phyloP scores from a whole-genome alignment of 192 early-diverging fungal genomes.

The Backusella psychrophila region DNA sequence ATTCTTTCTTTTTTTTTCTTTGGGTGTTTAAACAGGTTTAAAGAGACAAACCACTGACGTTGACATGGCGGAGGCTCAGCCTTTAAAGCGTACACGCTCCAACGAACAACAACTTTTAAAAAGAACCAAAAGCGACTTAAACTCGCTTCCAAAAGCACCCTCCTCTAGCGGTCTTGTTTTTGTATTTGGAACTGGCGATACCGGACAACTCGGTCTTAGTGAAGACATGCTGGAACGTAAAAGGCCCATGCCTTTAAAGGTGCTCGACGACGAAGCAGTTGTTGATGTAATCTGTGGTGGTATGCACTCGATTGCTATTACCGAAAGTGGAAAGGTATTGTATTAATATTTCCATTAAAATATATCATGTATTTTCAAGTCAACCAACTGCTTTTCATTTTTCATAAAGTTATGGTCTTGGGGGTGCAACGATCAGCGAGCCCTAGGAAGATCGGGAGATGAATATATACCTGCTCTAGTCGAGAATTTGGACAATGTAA shows the following conservation, averaged over 20 bases:
- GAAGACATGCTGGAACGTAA: conserved; percentile 78
- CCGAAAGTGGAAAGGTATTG: conserved; percentile 66
- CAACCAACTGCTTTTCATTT: neutral
- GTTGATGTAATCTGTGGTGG: conserved; percentile 84
- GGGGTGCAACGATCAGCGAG: conserved; percentile 95
- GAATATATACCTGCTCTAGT: conserved; percentile 69
- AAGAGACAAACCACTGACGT: conserved; percentile 14
- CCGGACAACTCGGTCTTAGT: conserved; percentile 90
- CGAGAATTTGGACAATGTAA: conserved; percentile 70
- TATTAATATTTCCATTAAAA: neutral
- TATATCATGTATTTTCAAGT: neutral
- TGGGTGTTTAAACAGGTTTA: neutral
- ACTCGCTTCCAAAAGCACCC: conserved; percentile 13
- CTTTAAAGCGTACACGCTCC: neutral
- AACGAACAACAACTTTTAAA: neutral
- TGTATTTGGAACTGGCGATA: conserved; percentile 88
- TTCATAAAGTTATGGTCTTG: conserved; percentile 73
- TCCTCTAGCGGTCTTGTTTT: conserved; percentile 56
- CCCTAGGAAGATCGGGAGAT: conserved; percentile 70
- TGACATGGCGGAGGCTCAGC: conserved; percentile 4
- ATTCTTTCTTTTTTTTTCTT: neutral
- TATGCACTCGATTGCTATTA: conserved; percentile 82
- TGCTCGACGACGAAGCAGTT: conserved; percentile 69
- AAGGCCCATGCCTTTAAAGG: conserved; percentile 65
- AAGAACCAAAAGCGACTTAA: neutral